Percentiles rank a stretch among this genome's conserved stretches.
These are phyloP conservation scores for Cryptococcus hybrid DNA, from an alignment of 1,284 basidiomycete genomes.

Conservation along the genomic window DNA sequence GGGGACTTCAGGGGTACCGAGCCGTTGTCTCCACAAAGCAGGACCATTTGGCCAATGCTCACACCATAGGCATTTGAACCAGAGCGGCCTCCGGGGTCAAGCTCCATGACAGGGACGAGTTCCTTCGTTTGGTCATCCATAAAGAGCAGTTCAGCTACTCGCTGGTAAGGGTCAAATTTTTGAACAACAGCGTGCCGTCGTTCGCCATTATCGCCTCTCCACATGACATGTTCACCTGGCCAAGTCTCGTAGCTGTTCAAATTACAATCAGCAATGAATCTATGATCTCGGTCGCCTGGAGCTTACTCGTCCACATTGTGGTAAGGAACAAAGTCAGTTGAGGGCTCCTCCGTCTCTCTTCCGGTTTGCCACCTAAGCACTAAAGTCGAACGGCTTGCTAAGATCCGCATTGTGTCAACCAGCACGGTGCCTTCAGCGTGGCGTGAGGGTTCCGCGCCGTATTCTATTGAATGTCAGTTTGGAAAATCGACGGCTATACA, in stretches of 20 bases:
- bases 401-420: conserved; percentile 63
- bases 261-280: conserved; percentile 2
- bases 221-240: conserved; percentile 90
- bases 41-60: conserved; percentile 76
- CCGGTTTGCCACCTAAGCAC: conserved; percentile 90
- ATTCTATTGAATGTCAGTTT: conserved; percentile 3
- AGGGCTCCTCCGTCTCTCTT: conserved; percentile 57
- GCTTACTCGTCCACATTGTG: conserved; percentile 53
- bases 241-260: conserved; percentile 47
- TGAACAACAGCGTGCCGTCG: conserved; percentile 71
- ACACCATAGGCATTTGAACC: conserved; percentile 65
- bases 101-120: conserved; percentile 77
- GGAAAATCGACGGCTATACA: too few species aligned
- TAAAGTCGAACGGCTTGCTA: conserved; percentile 66
- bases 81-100: conserved; percentile 61
- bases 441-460: conserved; percentile 17
- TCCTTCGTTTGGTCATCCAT: conserved; percentile 52
- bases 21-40: conserved; percentile 55
- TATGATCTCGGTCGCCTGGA: neutral
- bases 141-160: conserved; percentile 59
- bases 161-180: conserved; percentile 65
- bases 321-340: conserved; percentile 74
- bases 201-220: conserved; percentile 69
- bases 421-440: conserved; percentile 46
- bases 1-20: conserved; percentile 36